Evolutionary conservation across 2,329 filamentous ascomycete genomes (phyloP), one percentile per base, ranked within the genome.

Genomic region (Aspergillus cejpii): DNA sequence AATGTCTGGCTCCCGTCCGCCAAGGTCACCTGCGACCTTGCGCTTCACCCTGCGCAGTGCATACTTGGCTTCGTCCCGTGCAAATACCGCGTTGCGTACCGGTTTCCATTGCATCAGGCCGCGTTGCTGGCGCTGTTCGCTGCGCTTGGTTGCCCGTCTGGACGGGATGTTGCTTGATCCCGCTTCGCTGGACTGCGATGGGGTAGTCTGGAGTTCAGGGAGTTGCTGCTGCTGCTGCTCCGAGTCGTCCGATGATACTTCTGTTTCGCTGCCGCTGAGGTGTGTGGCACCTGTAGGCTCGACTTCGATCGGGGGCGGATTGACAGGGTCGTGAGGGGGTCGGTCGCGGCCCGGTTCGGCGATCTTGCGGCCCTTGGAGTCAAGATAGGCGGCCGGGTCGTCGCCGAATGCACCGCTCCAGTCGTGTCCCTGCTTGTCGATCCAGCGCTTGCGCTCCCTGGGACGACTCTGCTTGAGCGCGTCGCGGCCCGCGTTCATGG

Each of bases 61-160:
- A 68, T 83, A 90, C 58, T 85, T 84, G 0, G 85, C 81, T 72
- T 97, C 87, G 58, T 96, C 77, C 69, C 92, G 94, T 34, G 84
- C 90, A 64, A 96, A 97, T 54, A 83, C 81, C 17, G 81, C 74
- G 62, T 95, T 95, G 31, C 91, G 77, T 63, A 90, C 85, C 0
- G 91, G 90, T 60, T 83, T 86, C 89, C 90, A 97, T 66, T 97
- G 91, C 87, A 96, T 94, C 61, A 95, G 59, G 0, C 91, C 91
- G 8, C 90, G 77, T 56, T 96, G 89, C 69, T 90, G 88, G 0
- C 90, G 79, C 63, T 90, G 84, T 62, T 96, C 75, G 26, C 64
- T 69, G 37, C 68, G 66, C 48, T 64, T 66, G 41, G 67, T 68
- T 8, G 63, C 63, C 48, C 59, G 65, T 26, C 69, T 64, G 2